Evolutionary conservation across 768 basidiomycete species (phyloP), one percentile per base, ranked within the genome.

Genomic region (Tulasnella sp.): DNA sequence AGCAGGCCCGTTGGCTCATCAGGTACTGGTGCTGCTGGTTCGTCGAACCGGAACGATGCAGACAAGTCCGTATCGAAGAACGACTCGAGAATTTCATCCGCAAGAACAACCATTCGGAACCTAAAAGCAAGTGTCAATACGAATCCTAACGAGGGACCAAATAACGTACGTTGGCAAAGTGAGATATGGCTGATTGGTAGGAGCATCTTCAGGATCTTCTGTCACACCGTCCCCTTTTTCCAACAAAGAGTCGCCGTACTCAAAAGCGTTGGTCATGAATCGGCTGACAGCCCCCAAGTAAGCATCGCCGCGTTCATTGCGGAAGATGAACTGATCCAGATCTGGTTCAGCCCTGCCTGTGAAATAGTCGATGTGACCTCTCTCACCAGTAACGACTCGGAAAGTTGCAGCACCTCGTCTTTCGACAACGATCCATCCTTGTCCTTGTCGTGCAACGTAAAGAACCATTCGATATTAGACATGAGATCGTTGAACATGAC

Each of bases 401-500:
- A 98, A 39, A 99, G 86, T 19, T 96, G 97, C 82, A 99, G 85
- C 27, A 99, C 94, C 84, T 99, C 98, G 83, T 99, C 97, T 85
- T 97, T 98, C 2, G 96, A 97, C 81, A 99, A 86, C 84, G 88
- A 96, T 0, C 97, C 97, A 84, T 99, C 98, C 82, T 95, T 95
- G 85, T 99, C 94, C 86, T 97, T 97, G 86, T 97, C 96, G 81
- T 97, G 95, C 74, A 99, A 85, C 82, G 93, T 93, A 86, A 99
- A 98, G 86, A 99, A 97, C 97, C 97, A 99, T 84, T 98, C 95
- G 83, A 99, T 97, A 82, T 95, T 97, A 79, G 96, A 94, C 98
- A 99, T 98, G 82, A 99, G 86, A 85, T 98, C 98, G 81, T 95
- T 97, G 86, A 94, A 93, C 90, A 98, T 94, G 71, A 98, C 94